phyloP scores from a whole-genome alignment of 352 stramenopile genomes.

The Phytophthora podocarpi region DNA sequence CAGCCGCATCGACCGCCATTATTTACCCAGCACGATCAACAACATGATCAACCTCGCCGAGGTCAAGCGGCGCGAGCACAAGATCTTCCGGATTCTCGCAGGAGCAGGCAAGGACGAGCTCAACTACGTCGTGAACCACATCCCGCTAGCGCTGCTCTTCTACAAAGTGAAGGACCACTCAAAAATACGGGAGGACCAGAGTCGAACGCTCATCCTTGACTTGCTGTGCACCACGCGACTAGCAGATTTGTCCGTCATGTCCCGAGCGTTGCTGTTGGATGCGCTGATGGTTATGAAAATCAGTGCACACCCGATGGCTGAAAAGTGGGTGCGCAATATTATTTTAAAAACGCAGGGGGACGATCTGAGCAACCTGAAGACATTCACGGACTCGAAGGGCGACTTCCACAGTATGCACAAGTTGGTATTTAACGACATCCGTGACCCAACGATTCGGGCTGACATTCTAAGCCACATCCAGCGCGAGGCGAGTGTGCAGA shows the following conservation, averaged over 20 bases:
- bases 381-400: slow-evolving; percentile 95
- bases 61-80: slow-evolving; percentile 89
- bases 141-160: slow-evolving; percentile 96
- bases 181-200: slow-evolving; percentile 72
- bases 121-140: slow-evolving; percentile 96
- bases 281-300: slow-evolving; percentile 98
- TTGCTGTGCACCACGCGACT: slow-evolving; percentile 94
- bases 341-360: slow-evolving; percentile 96
- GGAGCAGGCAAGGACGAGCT: slow-evolving; percentile 95
- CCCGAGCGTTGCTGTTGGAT: slow-evolving; percentile 92
- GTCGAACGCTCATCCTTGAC: slow-evolving; percentile 94
- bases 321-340: slow-evolving; percentile 97
- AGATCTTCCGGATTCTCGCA: slow-evolving; percentile 96
- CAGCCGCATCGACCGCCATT: slow-evolving; percentile 77
- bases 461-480: slow-evolving; percentile 97
- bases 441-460: slow-evolving; percentile 78
- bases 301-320: slow-evolving; percentile 91
- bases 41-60: slow-evolving; percentile 86
- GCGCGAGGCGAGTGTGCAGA: slow-evolving; percentile 93
- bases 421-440: slow-evolving; percentile 97
- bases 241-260: slow-evolving; percentile 92
- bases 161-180: slow-evolving; percentile 98
- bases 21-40: slow-evolving; percentile 89
- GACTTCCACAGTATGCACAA: slow-evolving; percentile 98
- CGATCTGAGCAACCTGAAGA: slow-evolving; percentile 97